A percentile compares a stretch with the other conserved stretches of the same genome.
Conservation (phyloP, 352 stramenopile species). For the Phytophthora chlamydospora region DNA sequence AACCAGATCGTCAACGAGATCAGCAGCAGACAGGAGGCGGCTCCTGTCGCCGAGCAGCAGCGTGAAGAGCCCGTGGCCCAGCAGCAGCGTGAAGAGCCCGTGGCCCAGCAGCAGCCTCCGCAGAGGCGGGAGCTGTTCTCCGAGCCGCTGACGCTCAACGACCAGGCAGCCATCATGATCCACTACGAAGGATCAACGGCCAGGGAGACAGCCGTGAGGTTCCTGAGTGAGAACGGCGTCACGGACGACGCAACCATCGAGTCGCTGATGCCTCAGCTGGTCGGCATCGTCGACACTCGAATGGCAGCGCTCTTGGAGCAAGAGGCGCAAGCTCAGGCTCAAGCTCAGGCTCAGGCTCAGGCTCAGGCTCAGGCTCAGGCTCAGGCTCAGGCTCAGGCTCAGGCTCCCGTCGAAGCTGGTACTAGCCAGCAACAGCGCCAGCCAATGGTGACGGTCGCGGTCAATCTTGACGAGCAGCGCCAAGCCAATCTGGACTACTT, state of each 20-base stretch:
- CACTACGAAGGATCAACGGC: conserved; percentile 71
- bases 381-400: not conserved
- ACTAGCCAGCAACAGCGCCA: conserved; percentile 25
- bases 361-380: conserved; percentile 18
- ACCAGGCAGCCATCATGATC: conserved; percentile 52
- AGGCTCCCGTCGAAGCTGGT: conserved; percentile 13
- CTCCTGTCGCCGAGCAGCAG: not conserved
- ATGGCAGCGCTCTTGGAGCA: conserved; percentile 53
- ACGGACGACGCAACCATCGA: conserved; percentile 45
- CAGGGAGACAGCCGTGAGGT: conserved; percentile 61
- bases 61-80: conserved; percentile 2
- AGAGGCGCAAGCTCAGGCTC: conserved; percentile 29
- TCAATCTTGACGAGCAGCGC: conserved; percentile 58
- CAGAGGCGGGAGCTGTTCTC: conserved; percentile 65
- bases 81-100: conserved; percentile 13
- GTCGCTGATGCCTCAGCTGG: conserved; percentile 55
- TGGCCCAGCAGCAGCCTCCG: conserved; percentile 18
- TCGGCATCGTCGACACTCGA: conserved; percentile 61
- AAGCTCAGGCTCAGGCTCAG: conserved; percentile 2
- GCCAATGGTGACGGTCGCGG: conserved; percentile 52
- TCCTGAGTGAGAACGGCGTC: conserved; percentile 66
- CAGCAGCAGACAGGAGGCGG: conserved; percentile 23
- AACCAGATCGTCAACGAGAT: conserved; percentile 62
- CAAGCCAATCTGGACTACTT: conserved; percentile 66
- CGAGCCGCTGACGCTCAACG: conserved; percentile 64